Base-by-base conservation (phyloP, 2,329 filamentous ascomycete species). In the Pseudocercospora eumusae region DNA sequence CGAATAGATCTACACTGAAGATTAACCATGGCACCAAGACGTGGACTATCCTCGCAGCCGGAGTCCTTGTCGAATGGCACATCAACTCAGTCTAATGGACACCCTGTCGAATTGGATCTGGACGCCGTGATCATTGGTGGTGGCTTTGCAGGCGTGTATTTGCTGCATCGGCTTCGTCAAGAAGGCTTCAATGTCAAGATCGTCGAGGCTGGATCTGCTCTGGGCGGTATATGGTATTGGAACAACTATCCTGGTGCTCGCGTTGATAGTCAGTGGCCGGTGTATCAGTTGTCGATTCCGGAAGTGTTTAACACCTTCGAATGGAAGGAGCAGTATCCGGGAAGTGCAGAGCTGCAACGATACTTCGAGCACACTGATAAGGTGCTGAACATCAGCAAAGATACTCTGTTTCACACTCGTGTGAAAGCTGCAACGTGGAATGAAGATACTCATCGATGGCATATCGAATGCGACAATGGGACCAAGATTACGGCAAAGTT, bases 281-380 rank as follows among this genome's bases (percentile, higher is more conserved):
- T 81, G 8, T 82, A 82, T 61, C 78, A 80, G 59, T 78, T 80
- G 59, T 78, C 76, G 9, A 75, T 82, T 28, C 76, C 77, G 9
- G 78, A 82, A 66, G 74, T 81, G 27, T 70, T 64, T 47, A 57
- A 83, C 70, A 80, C 80, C 2, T 88, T 84, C 83, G 84, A 76
- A 23, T 88, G 84, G 66, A 69, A 62, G 1, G 59, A 73, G 61
- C 67, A 68, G 18, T 74, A 70, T 53, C 70, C 73, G 1, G 69
- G 65, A 27, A 66, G 65, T 33, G n/a, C 60, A 23, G 73, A 88
- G 53, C 76, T 88, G 0, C 78, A 81, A 15, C 69, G 70, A 7
- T 88, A 88, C 70, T 88, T 88, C 68, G 79, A 83, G 18, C 82
- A 86, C 49, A 81, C 86, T n/a, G 85, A 86, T 57, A 81, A 82